Evolutionary conservation across 331 rosid genomes (phyloP).

Genomic region (Dryas integrifolia): DNA sequence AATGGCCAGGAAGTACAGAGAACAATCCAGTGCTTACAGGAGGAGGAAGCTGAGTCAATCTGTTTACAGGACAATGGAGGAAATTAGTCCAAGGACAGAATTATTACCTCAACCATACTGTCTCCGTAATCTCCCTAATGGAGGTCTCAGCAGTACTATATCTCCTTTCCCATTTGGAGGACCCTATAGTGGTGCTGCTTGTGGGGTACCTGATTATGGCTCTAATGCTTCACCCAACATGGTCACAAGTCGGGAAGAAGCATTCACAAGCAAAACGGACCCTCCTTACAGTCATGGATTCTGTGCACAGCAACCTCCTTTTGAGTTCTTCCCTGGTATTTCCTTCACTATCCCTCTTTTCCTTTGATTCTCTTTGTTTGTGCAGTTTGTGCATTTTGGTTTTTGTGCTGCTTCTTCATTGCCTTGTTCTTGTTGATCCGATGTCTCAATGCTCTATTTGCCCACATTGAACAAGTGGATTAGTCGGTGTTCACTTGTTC

Average conservation of each 20-base stretch:
- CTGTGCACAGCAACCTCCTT: slow-evolving; percentile 43
- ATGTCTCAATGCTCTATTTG: neutral
- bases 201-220: slow-evolving; percentile 45
- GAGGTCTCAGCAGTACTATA: slow-evolving; percentile 19
- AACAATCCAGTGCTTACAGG: slow-evolving; percentile 72
- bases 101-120: slow-evolving; percentile 18
- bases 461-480: neutral
- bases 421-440: slow-evolving; percentile 2
- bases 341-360: neutral
- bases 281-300: slow-evolving; percentile 24
- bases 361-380: neutral
- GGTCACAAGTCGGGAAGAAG: slow-evolving; percentile 35
- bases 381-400: slow-evolving; percentile 1
- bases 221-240: slow-evolving; percentile 36
- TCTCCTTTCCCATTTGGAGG: slow-evolving; percentile 36
- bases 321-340: slow-evolving; percentile 60
- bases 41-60: slow-evolving; percentile 72
- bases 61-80: slow-evolving; percentile 48
- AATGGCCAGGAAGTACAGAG: slow-evolving; percentile 90
- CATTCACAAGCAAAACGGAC: slow-evolving; percentile 36
- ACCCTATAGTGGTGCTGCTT: slow-evolving; percentile 32
- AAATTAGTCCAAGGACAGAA: slow-evolving; percentile 35
- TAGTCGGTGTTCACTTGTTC: neutral
- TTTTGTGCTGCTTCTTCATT: slow-evolving; percentile 17
- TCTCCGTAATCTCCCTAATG: slow-evolving; percentile 29